phyloP scores from a whole-genome alignment of 108 stramenopile species.

The Pseudonitzschia pungens region DNA sequence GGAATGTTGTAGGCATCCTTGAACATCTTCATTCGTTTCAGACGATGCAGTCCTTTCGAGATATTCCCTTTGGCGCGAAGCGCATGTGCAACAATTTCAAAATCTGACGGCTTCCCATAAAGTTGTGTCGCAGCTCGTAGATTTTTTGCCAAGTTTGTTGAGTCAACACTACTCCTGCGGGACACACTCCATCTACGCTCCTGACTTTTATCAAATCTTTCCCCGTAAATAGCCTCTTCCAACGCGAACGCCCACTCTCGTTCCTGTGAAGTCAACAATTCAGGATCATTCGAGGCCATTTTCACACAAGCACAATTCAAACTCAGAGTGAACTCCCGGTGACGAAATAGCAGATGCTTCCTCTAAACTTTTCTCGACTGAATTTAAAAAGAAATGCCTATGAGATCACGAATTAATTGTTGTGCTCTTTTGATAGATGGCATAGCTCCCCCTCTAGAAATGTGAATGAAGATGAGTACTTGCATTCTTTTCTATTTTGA shows the following conservation, averaged over 20 bases:
- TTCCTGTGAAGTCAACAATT: constrained; percentile 3
- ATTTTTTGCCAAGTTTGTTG: background rate
- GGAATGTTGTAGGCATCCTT: constrained; percentile 1
- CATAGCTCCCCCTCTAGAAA: too few species aligned
- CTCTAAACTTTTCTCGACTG: too few species aligned
- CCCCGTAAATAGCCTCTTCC: constrained; percentile 4
- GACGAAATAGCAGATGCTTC: too few species aligned
- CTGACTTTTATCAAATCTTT: background rate
- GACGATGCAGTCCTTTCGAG: background rate
- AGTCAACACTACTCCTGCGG: background rate
- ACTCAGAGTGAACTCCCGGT: too few species aligned
- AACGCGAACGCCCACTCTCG: constrained; percentile 3
- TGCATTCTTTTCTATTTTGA: too few species aligned
- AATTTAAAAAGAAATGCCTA: too few species aligned
- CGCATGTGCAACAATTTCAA: constrained; percentile 25
- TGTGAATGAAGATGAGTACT: too few species aligned
- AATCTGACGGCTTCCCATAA: constrained; percentile 12
- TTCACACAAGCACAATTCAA: background rate
- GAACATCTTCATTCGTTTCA: constrained; percentile 16
- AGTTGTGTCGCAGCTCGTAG: background rate
- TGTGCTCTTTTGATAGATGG: too few species aligned
- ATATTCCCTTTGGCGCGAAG: constrained; percentile 10
- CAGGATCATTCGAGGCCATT: background rate
- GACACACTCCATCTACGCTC: background rate
- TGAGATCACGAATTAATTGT: too few species aligned